Evolutionary conservation across 768 basidiomycete species (phyloP).

Genomic region (Amanita polypyramis): DNA sequence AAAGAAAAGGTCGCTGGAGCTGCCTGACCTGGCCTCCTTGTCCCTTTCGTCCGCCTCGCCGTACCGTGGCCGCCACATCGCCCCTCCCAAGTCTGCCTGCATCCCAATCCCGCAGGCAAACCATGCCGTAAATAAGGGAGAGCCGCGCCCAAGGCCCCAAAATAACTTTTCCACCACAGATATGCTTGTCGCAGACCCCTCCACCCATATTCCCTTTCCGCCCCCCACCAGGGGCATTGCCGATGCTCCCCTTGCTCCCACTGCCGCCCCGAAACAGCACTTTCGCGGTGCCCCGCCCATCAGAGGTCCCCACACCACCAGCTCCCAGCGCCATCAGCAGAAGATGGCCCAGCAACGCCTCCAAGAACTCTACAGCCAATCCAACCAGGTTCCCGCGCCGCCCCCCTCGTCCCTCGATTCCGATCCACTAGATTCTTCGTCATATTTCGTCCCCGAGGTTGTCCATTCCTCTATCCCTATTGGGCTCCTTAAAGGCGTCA

Average conservation of each 20-base stretch:
- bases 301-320: background rate
- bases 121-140: background rate
- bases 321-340: slow-evolving; percentile 26
- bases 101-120: slow-evolving; percentile 29
- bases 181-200: slow-evolving; percentile 15
- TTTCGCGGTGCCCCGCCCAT: background rate
- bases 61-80: slow-evolving; percentile 9
- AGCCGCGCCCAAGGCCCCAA: slow-evolving; percentile 11
- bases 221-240: slow-evolving; percentile 16
- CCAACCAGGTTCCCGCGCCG: slow-evolving; percentile 12
- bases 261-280: background rate
- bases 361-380: slow-evolving; percentile 34
- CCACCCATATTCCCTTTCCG: slow-evolving; percentile 5
- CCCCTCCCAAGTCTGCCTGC: slow-evolving; percentile 22
- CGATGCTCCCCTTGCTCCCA: slow-evolving; percentile 22
- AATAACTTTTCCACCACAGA: slow-evolving; percentile 21
- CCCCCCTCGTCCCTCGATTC: slow-evolving; percentile 12
- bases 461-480: slow-evolving; percentile 57
- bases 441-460: slow-evolving; percentile 41
- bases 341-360: slow-evolving; percentile 25
- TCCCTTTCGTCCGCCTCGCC: slow-evolving; percentile 14
- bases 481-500: slow-evolving; percentile 26
- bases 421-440: slow-evolving; percentile 11
- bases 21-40: slow-evolving; percentile 54
- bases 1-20: slow-evolving; percentile 66